A percentile compares a stretch with the other conserved stretches of the same genome.
Evolutionary conservation across 441 rosid genomes (phyloP).

Genomic region (Geranium incanum): DNA sequence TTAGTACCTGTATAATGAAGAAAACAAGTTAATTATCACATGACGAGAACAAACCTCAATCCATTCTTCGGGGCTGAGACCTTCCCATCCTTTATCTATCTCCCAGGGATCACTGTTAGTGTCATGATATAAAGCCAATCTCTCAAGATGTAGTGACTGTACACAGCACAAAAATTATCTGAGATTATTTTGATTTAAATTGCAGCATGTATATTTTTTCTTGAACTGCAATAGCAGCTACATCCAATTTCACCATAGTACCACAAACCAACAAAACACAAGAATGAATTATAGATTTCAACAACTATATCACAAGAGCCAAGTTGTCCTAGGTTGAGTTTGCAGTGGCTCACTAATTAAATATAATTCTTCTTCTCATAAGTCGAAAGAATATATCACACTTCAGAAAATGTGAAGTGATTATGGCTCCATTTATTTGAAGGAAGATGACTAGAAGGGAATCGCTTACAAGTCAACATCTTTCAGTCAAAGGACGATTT

Average conservation of each 20-base stretch:
- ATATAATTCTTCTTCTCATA: not conserved
- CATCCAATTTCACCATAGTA: not conserved
- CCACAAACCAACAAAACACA: not conserved
- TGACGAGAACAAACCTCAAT: constrained; percentile 61
- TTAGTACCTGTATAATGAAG: not conserved
- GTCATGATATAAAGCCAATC: constrained; percentile 93
- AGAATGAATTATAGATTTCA: not conserved
- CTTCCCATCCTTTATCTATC: constrained; percentile 81
- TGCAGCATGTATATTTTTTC: not conserved
- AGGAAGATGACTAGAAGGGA: not conserved
- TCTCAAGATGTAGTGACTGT: constrained; percentile 92
- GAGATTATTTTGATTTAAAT: not conserved
- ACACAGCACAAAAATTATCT: constrained; percentile 18
- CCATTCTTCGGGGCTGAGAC: constrained; percentile 85
- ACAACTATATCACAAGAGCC: not conserved
- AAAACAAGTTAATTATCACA: constrained; percentile 20
- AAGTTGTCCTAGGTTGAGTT: not conserved
- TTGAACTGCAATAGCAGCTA: too few species aligned
- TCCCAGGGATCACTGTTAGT: constrained; percentile 71
- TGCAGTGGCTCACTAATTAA: not conserved
- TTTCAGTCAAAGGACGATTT: not conserved
- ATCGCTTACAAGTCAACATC: not conserved
- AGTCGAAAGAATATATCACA: too few species aligned
- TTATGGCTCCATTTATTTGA: not conserved
- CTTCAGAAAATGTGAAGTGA: not conserved